phyloP scores from a whole-genome alignment of 1,284 basidiomycete species.

The Tilletia caries region DNA sequence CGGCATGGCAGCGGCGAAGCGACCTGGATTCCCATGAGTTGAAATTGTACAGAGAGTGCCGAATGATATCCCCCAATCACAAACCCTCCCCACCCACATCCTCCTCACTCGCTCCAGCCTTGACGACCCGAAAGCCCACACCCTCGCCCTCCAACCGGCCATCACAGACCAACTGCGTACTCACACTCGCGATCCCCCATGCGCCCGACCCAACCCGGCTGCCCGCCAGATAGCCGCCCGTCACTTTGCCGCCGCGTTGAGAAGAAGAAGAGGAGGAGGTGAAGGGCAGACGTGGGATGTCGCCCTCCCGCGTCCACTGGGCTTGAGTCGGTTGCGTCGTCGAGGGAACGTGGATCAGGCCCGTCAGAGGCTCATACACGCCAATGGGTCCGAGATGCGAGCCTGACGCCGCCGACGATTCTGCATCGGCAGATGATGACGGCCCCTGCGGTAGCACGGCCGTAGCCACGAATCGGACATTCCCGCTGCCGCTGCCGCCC shows the following conservation, averaged over 20 bases:
- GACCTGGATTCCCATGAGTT: no score
- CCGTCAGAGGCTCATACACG: conserved; percentile 49
- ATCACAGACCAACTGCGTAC: background rate
- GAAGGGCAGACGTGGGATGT: background rate
- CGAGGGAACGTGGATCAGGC: conserved; percentile 35
- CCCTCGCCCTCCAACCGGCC: background rate
- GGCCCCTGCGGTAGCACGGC: background rate
- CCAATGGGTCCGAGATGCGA: conserved; percentile 42
- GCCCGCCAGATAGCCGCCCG: conserved; percentile 1
- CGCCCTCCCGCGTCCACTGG: background rate
- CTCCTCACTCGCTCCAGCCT: conserved; percentile 1
- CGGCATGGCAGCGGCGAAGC: no score
- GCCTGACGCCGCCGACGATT: no score
- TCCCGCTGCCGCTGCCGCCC: background rate
- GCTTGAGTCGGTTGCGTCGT: conserved; percentile 41
- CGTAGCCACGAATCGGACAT: background rate
- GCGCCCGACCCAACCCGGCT: background rate
- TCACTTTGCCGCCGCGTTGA: background rate
- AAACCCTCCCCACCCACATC: background rate
- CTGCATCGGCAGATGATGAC: no score
- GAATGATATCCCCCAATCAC: no score
- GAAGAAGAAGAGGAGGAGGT: background rate
- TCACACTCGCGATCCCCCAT: conserved; percentile 5
- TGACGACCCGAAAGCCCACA: background rate
- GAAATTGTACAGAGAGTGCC: no score